Evolutionary conservation across 805 yeast genomes (phyloP).

Genomic region (Myxozyma lipomycoides): DNA sequence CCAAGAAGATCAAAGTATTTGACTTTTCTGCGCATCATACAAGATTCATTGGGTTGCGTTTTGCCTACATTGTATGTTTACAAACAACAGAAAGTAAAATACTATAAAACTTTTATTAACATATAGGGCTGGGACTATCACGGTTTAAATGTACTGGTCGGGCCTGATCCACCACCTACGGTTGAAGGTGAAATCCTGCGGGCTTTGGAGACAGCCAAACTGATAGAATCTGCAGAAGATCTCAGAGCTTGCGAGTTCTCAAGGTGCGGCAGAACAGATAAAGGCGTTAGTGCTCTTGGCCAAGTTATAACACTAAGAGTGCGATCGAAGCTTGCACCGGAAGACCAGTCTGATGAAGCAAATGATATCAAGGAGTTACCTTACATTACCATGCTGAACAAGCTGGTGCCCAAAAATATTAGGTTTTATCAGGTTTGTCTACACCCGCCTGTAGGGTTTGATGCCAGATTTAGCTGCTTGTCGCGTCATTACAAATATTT

Average conservation of each 20-base stretch:
- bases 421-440: constrained; percentile 76
- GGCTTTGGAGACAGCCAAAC: constrained; percentile 62
- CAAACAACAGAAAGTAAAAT: too few relatives aligned
- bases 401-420: constrained; percentile 74
- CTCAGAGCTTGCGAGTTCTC: constrained; percentile 69
- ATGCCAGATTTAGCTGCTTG: constrained; percentile 90
- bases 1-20: constrained; percentile 11
- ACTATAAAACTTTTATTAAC: too few relatives aligned
- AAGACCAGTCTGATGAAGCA: constrained; percentile 54
- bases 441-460: constrained; percentile 77
- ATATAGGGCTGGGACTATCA: constrained; percentile 82
- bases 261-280: constrained; percentile 92
- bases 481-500: constrained; percentile 81
- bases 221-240: constrained; percentile 51
- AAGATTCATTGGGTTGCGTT: constrained; percentile 71
- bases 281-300: constrained; percentile 95
- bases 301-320: constrained; percentile 82
- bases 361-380: constrained; percentile 69
- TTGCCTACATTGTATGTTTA: constrained; percentile 60
- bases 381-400: constrained; percentile 70
- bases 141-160: constrained; percentile 77
- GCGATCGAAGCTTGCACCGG: constrained; percentile 58
- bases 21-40: constrained; percentile 34
- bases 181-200: constrained; percentile 74
- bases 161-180: constrained; percentile 74